phyloP scores from a whole-genome alignment of 2,329 filamentous ascomycete genomes.

The Parasarocladium wereldwijsianum region DNA sequence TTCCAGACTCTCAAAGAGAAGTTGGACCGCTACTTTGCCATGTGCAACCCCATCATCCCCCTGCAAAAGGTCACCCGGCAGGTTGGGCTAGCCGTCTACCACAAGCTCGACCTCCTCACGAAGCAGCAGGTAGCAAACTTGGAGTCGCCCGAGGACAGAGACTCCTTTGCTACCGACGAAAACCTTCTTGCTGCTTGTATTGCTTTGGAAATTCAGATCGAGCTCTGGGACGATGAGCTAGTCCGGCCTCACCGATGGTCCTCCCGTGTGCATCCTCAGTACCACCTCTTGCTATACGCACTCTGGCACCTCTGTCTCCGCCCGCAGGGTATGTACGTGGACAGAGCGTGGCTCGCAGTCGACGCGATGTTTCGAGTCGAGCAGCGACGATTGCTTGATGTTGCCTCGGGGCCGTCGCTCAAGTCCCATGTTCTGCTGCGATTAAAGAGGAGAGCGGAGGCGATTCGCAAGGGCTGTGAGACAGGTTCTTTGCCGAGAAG shows the following conservation, averaged over 20 bases:
- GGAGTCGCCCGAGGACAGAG: slow-evolving; percentile 1
- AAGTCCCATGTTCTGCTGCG: slow-evolving; percentile 1
- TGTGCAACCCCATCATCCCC: not conserved
- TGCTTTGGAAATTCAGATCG: slow-evolving; percentile 1
- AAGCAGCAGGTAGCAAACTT: slow-evolving; percentile 1
- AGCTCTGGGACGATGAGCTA: slow-evolving; percentile 2
- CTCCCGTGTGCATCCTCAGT: slow-evolving; percentile 3
- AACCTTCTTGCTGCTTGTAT: slow-evolving; percentile 2
- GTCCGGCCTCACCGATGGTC: slow-evolving; percentile 2
- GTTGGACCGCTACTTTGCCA: not conserved
- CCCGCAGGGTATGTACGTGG: not conserved
- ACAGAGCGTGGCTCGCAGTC: slow-evolving; percentile 1
- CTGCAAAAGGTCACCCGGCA: slow-evolving; percentile 1
- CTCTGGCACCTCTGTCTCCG: slow-evolving; percentile 3
- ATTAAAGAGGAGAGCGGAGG: slow-evolving; percentile 2
- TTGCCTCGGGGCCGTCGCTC: not conserved
- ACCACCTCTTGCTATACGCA: slow-evolving; percentile 1
- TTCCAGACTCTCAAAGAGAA: not conserved
- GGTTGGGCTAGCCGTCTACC: slow-evolving; percentile 1
- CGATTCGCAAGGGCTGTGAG: not conserved
- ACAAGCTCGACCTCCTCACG: slow-evolving; percentile 3
- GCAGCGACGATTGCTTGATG: slow-evolving; percentile 1
- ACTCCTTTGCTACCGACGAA: slow-evolving; percentile 3
- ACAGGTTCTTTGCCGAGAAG: too few species aligned
- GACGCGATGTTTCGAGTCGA: slow-evolving; percentile 3